phyloP scores from a whole-genome alignment of 371 early-diverging fungal genomes.

The Mucor irregularis region DNA sequence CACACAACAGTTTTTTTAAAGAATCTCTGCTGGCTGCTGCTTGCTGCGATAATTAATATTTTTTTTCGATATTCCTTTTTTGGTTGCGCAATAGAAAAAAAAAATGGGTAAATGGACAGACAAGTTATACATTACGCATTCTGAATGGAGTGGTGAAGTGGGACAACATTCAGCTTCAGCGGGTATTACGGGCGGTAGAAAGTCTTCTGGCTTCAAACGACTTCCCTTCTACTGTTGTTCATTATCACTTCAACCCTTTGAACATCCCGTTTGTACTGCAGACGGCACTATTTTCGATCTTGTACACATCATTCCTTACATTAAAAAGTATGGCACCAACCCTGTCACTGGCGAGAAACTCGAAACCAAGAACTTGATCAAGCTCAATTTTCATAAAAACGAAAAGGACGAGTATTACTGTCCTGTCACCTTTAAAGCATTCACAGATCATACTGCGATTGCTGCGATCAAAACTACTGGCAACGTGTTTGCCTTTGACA shows the following conservation, averaged over 20 bases:
- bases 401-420: constrained; percentile 82
- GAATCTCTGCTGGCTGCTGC: no score
- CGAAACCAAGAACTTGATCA: constrained; percentile 70
- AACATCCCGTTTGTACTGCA: constrained; percentile 82
- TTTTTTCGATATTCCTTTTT: background rate
- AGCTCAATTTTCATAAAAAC: constrained; percentile 81
- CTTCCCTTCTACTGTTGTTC: constrained; percentile 88
- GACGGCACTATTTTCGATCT: constrained; percentile 90
- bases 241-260: constrained; percentile 85
- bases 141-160: constrained; percentile 87
- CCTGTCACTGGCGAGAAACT: constrained; percentile 88
- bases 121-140: constrained; percentile 80
- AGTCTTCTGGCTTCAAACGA: constrained; percentile 52
- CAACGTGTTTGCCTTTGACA: constrained; percentile 87
- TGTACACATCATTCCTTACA: constrained; percentile 80
- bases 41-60: no score
- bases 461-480: constrained; percentile 88
- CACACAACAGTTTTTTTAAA: no score
- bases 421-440: constrained; percentile 88
- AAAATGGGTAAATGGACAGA: constrained; percentile 44
- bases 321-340: constrained; percentile 83
- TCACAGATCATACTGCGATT: constrained; percentile 88
- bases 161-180: constrained; percentile 69
- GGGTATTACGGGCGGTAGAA: constrained; percentile 45
- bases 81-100: background rate